These are phyloP conservation scores for Lichtheimia hyalospora DNA, from an alignment of 371 early-diverging fungal genomes.

Conservation along the genomic window DNA sequence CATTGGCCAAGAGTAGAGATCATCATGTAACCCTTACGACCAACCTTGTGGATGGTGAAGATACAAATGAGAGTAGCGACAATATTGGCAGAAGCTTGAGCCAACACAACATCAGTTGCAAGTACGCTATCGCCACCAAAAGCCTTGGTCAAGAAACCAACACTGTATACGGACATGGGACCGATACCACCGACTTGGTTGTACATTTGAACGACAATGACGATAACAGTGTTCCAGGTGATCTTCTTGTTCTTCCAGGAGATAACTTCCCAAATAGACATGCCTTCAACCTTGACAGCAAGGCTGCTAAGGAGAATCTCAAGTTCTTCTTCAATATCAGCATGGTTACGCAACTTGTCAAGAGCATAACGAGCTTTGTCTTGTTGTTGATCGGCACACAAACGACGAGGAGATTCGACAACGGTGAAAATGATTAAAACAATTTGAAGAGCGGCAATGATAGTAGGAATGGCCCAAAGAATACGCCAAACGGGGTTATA, in stretches of 20 bases:
- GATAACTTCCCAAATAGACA: slow-evolving; percentile 42
- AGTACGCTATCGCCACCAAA: slow-evolving; percentile 29
- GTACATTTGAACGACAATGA: slow-evolving; percentile 47
- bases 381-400: slow-evolving; percentile 50
- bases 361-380: slow-evolving; percentile 59
- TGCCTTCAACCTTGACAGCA: slow-evolving; percentile 25
- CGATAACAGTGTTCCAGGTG: slow-evolving; percentile 38
- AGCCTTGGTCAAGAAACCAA: slow-evolving; percentile 34
- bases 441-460: slow-evolving; percentile 68
- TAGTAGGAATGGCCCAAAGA: slow-evolving; percentile 57
- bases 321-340: slow-evolving; percentile 44
- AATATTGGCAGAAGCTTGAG: slow-evolving; percentile 40
- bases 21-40: slow-evolving; percentile 47
- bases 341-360: slow-evolving; percentile 57
- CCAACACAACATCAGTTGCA: slow-evolving; percentile 38
- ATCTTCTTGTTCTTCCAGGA: slow-evolving; percentile 31
- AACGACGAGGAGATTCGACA: slow-evolving; percentile 80
- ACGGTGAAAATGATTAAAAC: slow-evolving; percentile 58
- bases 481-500: slow-evolving; percentile 66
- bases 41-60: slow-evolving; percentile 37
- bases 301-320: slow-evolving; percentile 3
- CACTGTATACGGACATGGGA: slow-evolving; percentile 43
- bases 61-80: slow-evolving; percentile 36
- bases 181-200: slow-evolving; percentile 52
- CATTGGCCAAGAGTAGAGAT: slow-evolving; percentile 38